phyloP scores from a whole-genome alignment of 371 early-diverging fungal species.

The Mucor plumbeus region DNA sequence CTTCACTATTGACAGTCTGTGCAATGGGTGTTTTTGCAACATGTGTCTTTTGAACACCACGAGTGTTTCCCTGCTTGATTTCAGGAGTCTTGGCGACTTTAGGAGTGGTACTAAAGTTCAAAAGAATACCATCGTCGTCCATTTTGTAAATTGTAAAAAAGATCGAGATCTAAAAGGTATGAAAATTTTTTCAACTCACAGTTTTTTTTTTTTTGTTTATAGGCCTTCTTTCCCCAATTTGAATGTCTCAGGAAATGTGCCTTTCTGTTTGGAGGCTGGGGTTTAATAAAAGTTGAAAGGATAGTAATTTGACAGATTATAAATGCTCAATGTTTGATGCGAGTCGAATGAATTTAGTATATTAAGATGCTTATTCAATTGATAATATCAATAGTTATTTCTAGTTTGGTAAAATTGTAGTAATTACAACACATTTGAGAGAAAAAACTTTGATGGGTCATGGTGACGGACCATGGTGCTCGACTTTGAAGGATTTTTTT shows the following conservation, averaged over 20 bases:
- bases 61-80: constrained; percentile 4
- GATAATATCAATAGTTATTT: too few relatives aligned
- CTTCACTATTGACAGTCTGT: constrained; percentile 9
- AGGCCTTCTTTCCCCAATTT: too few relatives aligned
- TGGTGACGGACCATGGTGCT: too few relatives aligned
- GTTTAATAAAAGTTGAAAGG: not conserved
- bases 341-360: too few relatives aligned
- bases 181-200: not conserved
- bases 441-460: too few relatives aligned
- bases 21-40: constrained; percentile 9
- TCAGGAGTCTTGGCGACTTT: constrained; percentile 7
- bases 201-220: too few relatives aligned
- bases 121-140: constrained; percentile 73
- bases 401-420: too few relatives aligned
- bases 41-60: constrained; percentile 6
- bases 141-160: constrained; percentile 24
- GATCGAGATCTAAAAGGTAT: constrained; percentile 15
- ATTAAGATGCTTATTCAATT: too few relatives aligned
- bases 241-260: not conserved
- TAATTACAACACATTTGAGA: too few relatives aligned
- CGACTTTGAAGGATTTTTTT: too few relatives aligned
- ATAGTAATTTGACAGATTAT: too few relatives aligned
- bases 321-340: too few relatives aligned
- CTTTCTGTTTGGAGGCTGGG: not conserved
- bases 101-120: constrained; percentile 64